Base-by-base conservation (phyloP, 1,139 yeast species). In the Blastobotrys capitulatus region DNA sequence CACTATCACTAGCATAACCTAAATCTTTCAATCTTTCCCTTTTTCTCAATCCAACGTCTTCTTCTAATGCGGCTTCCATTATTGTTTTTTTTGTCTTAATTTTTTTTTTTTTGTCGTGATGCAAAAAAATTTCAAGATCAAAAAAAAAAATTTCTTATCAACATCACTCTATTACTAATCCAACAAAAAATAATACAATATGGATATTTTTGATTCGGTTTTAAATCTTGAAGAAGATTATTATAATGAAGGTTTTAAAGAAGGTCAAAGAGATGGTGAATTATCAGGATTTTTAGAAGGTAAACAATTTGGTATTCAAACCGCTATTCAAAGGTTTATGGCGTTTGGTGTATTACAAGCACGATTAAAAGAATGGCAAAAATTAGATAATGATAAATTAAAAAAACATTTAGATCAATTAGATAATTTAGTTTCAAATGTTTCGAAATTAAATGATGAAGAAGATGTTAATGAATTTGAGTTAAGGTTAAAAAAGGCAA, bases 221-320 rank as follows among this genome's bases (percentile, higher is more conserved):
- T 65, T 80, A 36, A 71, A 77, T 53, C 61, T 79, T 20, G 86
- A 81, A 57, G 75, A 78, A 29, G 68, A 76, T 42, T 81, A 74
- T 62, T 86, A 83, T 61, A 63, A 74, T 13, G 78, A 78, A 53
- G 96, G 96, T 8, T 76, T 62, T 54, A 59, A 62, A 35, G 79
- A 78, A 47, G 84, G 83, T 0, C 60, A 64, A 15, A 57, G 59
- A 9, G 80, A 73, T 44, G 79, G 80, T 0, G 72, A 71, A 46
- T 60, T 64, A 46, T 83, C 82, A 41, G 90, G 92, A 43, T 71
- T 68, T 48, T 55, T 74, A 1, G 95, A 86, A 63, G 95, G 95
- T 1, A 81, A 80, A 57, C 86, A 83, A 56, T 83, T 76, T 60
- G 95, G 95, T 0, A 73, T 83, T 47, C 94, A 86, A 60, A 83